Percentiles rank a stretch among this genome's conserved stretches.
phyloP scores from a whole-genome alignment of 2,329 filamentous ascomycete genomes.

The Alternaria consortialis region DNA sequence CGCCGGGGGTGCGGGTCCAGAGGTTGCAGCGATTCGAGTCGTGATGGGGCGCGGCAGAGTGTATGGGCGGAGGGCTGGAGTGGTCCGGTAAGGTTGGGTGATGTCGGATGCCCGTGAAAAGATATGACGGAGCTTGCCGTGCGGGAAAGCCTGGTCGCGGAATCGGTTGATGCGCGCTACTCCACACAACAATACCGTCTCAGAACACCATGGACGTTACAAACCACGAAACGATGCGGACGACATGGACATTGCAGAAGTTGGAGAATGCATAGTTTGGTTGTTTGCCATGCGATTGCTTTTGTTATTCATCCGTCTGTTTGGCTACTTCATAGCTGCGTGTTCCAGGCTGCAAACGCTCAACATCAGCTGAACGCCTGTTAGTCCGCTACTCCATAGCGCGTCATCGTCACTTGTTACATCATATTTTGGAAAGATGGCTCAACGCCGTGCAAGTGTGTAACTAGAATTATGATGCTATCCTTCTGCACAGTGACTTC shows the following conservation, averaged over 20 bases:
- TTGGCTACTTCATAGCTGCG: slow-evolving; percentile 1
- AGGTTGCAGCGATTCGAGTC: slow-evolving; percentile 35
- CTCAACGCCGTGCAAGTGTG: background rate
- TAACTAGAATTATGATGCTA: slow-evolving; percentile 18
- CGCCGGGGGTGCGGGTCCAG: slow-evolving; percentile 26
- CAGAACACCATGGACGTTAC: background rate
- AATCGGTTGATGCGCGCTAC: slow-evolving; percentile 22
- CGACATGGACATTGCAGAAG: background rate
- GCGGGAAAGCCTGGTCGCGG: slow-evolving; percentile 30
- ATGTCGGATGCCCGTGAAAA: slow-evolving; percentile 51
- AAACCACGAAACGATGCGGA: background rate
- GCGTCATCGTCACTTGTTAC: background rate
- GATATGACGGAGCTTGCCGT: slow-evolving; percentile 39
- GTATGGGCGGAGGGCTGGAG: slow-evolving; percentile 29
- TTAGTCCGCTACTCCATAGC: background rate
- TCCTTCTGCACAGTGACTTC: slow-evolving; percentile 11
- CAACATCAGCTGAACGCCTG: background rate
- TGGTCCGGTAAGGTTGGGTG: slow-evolving; percentile 30
- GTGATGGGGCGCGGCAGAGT: slow-evolving; percentile 37
- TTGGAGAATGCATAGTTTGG: background rate
- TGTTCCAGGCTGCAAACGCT: slow-evolving; percentile 2
- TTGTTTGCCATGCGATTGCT: slow-evolving; percentile 13
- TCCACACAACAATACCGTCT: slow-evolving; percentile 21
- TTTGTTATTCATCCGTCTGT: slow-evolving; percentile 21
- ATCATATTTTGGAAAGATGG: background rate